Percentiles rank a stretch among this genome's conserved stretches.
These are phyloP conservation scores for Kwoniella shivajii DNA, from an alignment of 1,284 basidiomycete species.

Conservation along the genomic window DNA sequence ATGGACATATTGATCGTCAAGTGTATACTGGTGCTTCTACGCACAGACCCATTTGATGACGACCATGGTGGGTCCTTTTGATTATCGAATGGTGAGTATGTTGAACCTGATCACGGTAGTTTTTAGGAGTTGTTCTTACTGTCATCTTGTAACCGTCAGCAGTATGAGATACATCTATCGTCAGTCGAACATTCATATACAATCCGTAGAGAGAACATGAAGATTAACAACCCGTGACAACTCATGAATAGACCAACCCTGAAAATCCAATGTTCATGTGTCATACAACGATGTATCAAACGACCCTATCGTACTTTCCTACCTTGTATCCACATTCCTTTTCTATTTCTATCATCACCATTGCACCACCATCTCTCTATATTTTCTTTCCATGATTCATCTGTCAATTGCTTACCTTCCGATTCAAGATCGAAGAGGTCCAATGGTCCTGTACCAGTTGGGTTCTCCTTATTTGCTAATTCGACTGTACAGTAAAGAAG, in stretches of 20 bases:
- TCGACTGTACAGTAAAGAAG: conserved; percentile 14
- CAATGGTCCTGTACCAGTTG: conserved; percentile 62
- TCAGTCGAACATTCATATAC: no score
- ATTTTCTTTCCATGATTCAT: conserved; percentile 59
- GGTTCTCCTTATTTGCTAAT: conserved; percentile 18
- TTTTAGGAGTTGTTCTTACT: no score
- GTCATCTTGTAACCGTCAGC: no score
- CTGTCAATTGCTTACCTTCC: conserved; percentile 12
- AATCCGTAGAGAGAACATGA: no score
- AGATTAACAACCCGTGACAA: background rate
- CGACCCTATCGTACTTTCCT: conserved; percentile 12
- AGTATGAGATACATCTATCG: no score
- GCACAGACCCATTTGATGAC: background rate
- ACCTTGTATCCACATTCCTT: conserved; percentile 74
- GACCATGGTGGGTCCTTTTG: background rate
- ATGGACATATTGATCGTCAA: no score
- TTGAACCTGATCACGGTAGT: no score
- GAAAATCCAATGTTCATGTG: background rate
- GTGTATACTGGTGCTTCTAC: background rate
- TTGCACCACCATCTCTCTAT: conserved; percentile 87
- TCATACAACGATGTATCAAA: background rate
- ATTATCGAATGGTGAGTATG: no score
- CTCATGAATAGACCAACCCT: background rate
- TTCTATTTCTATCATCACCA: conserved; percentile 68
- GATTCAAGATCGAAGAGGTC: conserved; percentile 64